A percentile compares a stretch with the other conserved stretches of the same genome.
These are phyloP conservation scores for Caloboletus firmus DNA, from an alignment of 1,284 basidiomycete genomes.

Conservation along the genomic window DNA sequence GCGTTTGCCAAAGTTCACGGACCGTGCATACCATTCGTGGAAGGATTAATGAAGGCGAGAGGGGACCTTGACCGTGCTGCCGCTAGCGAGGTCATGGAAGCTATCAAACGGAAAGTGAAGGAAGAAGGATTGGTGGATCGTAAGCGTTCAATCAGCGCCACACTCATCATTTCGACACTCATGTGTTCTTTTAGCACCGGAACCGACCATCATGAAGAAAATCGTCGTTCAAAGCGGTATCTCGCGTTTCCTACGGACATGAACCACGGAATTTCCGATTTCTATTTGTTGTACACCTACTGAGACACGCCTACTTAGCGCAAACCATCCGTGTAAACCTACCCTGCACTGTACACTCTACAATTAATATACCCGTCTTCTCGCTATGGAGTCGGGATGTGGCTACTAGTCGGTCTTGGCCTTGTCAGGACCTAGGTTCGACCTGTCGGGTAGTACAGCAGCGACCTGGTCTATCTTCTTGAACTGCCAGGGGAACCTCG, in stretches of 20 bases:
- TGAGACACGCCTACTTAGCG: background rate
- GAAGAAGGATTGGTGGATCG: constrained; percentile 84
- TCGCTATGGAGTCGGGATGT: constrained; percentile 36
- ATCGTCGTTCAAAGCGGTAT: constrained; percentile 74
- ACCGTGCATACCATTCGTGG: constrained; percentile 89
- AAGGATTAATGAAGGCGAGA: constrained; percentile 85
- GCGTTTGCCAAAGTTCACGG: constrained; percentile 95
- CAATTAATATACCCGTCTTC: constrained; percentile 9
- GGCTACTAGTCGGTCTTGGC: constrained; percentile 43
- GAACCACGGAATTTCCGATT: constrained; percentile 5
- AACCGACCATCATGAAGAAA: constrained; percentile 86
- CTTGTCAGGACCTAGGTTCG: constrained; percentile 39
- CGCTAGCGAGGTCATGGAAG: constrained; percentile 93
- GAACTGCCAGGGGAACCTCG: constrained; percentile 95
- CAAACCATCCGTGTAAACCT: constrained; percentile 6
- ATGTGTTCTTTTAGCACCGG: constrained; percentile 49
- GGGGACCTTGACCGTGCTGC: constrained; percentile 88
- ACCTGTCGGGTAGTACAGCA: constrained; percentile 70
- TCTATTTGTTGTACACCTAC: constrained; percentile 9
- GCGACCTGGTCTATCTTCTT: constrained; percentile 89
- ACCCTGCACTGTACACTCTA: constrained; percentile 16
- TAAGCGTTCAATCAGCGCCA: constrained; percentile 45
- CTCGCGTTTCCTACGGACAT: constrained; percentile 58
- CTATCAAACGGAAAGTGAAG: constrained; percentile 87
- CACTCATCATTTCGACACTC: constrained; percentile 1